Evolutionary conservation across 2,329 filamentous ascomycete species (phyloP).

Genomic region (Fusarium sp.): DNA sequence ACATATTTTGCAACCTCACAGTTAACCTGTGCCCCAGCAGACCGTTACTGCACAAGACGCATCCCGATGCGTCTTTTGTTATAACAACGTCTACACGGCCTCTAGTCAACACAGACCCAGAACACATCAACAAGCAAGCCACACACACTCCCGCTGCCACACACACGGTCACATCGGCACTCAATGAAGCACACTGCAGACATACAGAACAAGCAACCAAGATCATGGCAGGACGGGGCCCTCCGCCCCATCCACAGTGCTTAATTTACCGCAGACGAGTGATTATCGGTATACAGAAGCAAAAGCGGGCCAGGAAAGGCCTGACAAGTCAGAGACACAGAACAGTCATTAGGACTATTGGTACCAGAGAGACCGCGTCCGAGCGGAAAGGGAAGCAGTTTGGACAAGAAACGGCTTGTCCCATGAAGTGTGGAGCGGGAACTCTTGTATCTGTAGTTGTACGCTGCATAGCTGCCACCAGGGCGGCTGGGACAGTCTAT

Average conservation of each 20-base stretch:
- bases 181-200: not conserved
- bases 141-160: not conserved
- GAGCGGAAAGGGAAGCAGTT: not conserved
- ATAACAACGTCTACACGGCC: not conserved
- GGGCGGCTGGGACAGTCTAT: not conserved
- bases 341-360: not conserved
- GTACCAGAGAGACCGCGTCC: not conserved
- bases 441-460: not conserved
- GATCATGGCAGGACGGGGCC: not conserved
- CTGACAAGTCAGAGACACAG: not conserved
- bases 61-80: not conserved
- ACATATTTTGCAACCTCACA: not conserved
- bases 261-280: not conserved
- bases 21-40: not conserved
- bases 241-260: not conserved
- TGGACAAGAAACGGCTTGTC: not conserved
- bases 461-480: not conserved
- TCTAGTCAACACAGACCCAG: not conserved
- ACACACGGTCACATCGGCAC: not conserved
- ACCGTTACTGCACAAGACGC: not conserved
- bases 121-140: not conserved
- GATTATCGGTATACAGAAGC: not conserved
- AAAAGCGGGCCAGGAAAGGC: not conserved
- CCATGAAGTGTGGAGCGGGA: not conserved
- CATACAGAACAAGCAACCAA: not conserved